Evolutionary conservation across 1,139 yeast genomes (phyloP).

Genomic region (Blastobotrys petasosporus): DNA sequence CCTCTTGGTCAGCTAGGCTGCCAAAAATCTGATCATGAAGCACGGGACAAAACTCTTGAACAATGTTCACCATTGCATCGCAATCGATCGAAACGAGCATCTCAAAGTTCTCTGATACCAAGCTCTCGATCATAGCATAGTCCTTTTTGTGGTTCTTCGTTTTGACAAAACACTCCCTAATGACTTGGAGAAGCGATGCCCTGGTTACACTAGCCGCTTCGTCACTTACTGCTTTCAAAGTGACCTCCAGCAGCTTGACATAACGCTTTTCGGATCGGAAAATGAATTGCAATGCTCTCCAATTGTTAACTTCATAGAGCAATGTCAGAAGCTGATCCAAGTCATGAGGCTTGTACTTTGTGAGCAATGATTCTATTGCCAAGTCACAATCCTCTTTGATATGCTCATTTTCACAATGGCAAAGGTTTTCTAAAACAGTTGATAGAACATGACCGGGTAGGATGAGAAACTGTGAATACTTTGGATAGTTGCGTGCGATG

Average conservation of each 20-base stretch:
- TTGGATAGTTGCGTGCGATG: slow-evolving; percentile 69
- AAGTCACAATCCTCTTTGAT: slow-evolving; percentile 59
- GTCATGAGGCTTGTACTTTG: slow-evolving; percentile 55
- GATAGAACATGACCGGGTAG: slow-evolving; percentile 55
- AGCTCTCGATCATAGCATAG: slow-evolving; percentile 18
- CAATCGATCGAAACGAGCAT: slow-evolving; percentile 18
- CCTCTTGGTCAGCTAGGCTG: slow-evolving; percentile 16
- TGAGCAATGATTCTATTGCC: slow-evolving; percentile 62
- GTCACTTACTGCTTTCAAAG: slow-evolving; percentile 28
- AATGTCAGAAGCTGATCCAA: slow-evolving; percentile 43
- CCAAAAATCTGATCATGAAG: slow-evolving; percentile 25
- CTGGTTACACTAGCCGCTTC: slow-evolving; percentile 15
- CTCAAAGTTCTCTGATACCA: slow-evolving; percentile 21
- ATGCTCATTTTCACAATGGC: slow-evolving; percentile 36
- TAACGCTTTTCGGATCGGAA: slow-evolving; percentile 50
- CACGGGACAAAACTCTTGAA: slow-evolving; percentile 20
- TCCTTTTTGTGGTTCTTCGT: slow-evolving; percentile 19
- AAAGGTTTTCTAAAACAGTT: slow-evolving; percentile 45
- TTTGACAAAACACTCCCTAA: slow-evolving; percentile 27
- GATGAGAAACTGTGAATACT: slow-evolving; percentile 70
- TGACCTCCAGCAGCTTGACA: slow-evolving; percentile 45
- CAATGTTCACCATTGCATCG: slow-evolving; percentile 20
- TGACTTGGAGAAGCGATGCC: slow-evolving; percentile 23
- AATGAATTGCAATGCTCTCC: slow-evolving; percentile 51
- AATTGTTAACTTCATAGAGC: slow-evolving; percentile 49